These are phyloP conservation scores for Rhynchosporium secalis DNA, from an alignment of 2,329 filamentous ascomycete species.

Conservation along the genomic window DNA sequence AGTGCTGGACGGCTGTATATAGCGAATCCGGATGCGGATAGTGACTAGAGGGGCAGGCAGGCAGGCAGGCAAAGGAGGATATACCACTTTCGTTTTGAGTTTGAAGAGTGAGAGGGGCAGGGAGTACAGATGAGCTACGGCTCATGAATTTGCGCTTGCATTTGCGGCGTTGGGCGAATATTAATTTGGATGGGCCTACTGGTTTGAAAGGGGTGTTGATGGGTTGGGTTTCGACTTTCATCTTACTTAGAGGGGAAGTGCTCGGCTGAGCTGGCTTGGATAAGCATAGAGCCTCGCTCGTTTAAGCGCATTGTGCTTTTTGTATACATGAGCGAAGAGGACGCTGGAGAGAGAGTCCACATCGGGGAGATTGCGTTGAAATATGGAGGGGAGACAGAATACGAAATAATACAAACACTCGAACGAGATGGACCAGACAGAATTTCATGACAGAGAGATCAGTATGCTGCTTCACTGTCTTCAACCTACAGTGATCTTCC, in stretches of 20 bases:
- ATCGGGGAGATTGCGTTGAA: not conserved
- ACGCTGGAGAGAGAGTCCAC: too few relatives aligned
- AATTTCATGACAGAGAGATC: not conserved
- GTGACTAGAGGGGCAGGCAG: conserved; percentile 31
- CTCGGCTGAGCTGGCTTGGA: not conserved
- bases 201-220: not conserved
- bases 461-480: not conserved
- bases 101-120: not conserved
- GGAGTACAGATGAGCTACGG: conserved; percentile 7
- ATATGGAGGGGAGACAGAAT: not conserved
- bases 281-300: conserved; percentile 6
- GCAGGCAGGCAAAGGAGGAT: conserved; percentile 18
- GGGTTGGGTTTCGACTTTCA: not conserved
- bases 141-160: conserved; percentile 8
- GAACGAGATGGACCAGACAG: not conserved
- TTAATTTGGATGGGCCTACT: conserved; percentile 17
- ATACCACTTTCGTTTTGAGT: conserved; percentile 20
- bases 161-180: conserved; percentile 22
- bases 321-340: conserved; percentile 13
- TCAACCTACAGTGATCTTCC: not conserved
- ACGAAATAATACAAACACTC: not conserved
- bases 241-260: not conserved
- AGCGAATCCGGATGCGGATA: conserved; percentile 70
- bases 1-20: conserved; percentile 72
- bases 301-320: conserved; percentile 21